Conservation (phyloP, 2,329 filamentous ascomycete genomes). For the Diaporthe caulivora region DNA sequence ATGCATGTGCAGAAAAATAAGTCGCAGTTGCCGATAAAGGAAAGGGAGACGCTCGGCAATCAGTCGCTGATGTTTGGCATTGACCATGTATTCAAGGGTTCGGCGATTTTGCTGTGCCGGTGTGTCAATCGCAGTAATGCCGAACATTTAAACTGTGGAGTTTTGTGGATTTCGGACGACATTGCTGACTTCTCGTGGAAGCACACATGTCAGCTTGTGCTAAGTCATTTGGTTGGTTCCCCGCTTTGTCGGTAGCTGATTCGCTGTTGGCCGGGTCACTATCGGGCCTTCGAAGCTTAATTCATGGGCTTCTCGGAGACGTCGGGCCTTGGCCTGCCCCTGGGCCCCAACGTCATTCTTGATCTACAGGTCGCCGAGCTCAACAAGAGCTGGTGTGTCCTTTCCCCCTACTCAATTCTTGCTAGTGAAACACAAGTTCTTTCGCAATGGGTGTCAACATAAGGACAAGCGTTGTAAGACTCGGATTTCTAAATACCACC, state of each 20-base stretch:
- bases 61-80: not conserved
- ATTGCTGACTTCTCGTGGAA: not conserved
- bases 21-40: too few relatives aligned
- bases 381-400: not conserved
- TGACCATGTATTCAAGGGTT: not conserved
- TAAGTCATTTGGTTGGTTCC: not conserved
- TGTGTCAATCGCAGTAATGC: too few relatives aligned
- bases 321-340: not conserved
- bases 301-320: not conserved
- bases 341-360: too few relatives aligned
- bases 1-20: too few relatives aligned
- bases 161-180: not conserved
- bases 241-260: not conserved
- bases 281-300: not conserved
- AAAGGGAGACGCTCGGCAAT: too few relatives aligned
- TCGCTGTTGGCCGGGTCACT: not conserved
- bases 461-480: conserved; percentile 14
- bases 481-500: too few relatives aligned
- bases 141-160: not conserved
- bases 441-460: conserved; percentile 2
- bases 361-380: too few relatives aligned
- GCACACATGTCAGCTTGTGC: not conserved
- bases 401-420: not conserved
- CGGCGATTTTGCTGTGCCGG: not conserved
- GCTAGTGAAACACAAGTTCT: not conserved